A percentile compares a stretch with the other conserved stretches of the same genome.
phyloP scores from a whole-genome alignment of 2,329 filamentous ascomycete species.

The Immersiporthe knoxdaviesiana region DNA sequence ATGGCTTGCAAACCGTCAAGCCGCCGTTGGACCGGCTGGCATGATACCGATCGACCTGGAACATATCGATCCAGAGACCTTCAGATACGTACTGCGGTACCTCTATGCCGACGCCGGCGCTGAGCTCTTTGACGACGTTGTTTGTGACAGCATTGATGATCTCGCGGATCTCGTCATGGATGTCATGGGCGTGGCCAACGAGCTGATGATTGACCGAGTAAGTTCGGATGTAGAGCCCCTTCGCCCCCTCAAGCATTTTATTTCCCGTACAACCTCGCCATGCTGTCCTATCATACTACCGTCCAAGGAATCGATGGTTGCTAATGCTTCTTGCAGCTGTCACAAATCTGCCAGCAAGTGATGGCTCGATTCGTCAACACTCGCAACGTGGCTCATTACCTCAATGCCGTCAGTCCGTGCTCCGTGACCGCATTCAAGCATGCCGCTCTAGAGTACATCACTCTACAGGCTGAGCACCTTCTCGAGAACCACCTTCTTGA shows the following conservation, averaged over 20 bases:
- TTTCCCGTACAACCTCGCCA: neutral
- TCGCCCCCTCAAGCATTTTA: neutral
- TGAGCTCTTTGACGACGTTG: conserved; percentile 79
- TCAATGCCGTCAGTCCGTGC: conserved; percentile 86
- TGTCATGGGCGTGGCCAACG: conserved; percentile 86
- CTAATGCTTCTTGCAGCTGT: conserved; percentile 49
- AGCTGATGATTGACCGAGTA: conserved; percentile 85
- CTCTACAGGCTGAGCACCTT: conserved; percentile 87
- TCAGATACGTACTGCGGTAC: conserved; percentile 77
- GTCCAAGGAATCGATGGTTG: neutral
- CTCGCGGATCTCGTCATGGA: conserved; percentile 90
- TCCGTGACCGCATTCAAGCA: conserved; percentile 85
- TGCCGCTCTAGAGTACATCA: conserved; percentile 86
- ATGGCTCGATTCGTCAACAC: conserved; percentile 84
- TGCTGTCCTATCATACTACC: neutral
- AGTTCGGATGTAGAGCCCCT: neutral
- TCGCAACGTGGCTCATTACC: conserved; percentile 80
- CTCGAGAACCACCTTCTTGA: conserved; percentile 88
- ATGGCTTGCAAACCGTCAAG: conserved; percentile 78
- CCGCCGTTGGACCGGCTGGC: conserved; percentile 40
- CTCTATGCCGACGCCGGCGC: conserved; percentile 82
- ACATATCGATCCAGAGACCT: conserved; percentile 74
- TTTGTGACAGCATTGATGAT: conserved; percentile 73
- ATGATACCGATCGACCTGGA: conserved; percentile 76
- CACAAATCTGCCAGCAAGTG: conserved; percentile 84